Evolutionary conservation across 164 flowering plant species (phyloP).

Genomic region (Magnolia officinalis): DNA sequence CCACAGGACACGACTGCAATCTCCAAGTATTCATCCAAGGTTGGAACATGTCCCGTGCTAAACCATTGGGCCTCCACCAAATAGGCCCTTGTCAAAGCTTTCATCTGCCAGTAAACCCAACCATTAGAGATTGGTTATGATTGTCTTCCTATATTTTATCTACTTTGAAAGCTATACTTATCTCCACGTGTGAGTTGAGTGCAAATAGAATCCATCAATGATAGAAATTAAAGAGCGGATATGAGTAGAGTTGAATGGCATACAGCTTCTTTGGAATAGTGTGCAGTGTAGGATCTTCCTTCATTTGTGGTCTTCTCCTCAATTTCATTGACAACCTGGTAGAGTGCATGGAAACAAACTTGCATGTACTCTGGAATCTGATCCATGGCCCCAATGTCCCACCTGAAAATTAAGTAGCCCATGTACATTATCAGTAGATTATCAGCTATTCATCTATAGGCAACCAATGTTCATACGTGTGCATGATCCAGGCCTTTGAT

Average conservation of each 20-base stretch:
- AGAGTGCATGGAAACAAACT: not conserved
- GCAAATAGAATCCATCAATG: constrained; percentile 11
- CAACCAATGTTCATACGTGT: too few relatives aligned
- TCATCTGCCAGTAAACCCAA: not conserved
- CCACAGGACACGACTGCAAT: not conserved
- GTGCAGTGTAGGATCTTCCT: not conserved
- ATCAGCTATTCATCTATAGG: too few relatives aligned
- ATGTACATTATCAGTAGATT: too few relatives aligned
- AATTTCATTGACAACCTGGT: not conserved
- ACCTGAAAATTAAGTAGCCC: not conserved
- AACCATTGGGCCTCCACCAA: constrained; percentile 11
- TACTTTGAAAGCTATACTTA: too few relatives aligned
- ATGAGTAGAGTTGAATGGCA: too few relatives aligned
- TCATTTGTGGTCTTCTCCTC: not conserved
- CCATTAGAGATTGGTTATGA: not conserved
- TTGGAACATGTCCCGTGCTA: constrained; percentile 3
- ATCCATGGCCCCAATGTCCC: not conserved
- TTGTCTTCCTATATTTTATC: not conserved
- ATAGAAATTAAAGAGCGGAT: too few relatives aligned
- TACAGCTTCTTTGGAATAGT: constrained; percentile 12
- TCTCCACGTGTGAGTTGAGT: not conserved
- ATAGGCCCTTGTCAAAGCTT: constrained; percentile 1
- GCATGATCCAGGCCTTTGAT: too few relatives aligned
- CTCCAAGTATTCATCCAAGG: constrained; percentile 9
- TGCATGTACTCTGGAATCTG: not conserved